Base-by-base conservation (phyloP, 371 early-diverging fungal species). In the Mucor ambiguus region DNA sequence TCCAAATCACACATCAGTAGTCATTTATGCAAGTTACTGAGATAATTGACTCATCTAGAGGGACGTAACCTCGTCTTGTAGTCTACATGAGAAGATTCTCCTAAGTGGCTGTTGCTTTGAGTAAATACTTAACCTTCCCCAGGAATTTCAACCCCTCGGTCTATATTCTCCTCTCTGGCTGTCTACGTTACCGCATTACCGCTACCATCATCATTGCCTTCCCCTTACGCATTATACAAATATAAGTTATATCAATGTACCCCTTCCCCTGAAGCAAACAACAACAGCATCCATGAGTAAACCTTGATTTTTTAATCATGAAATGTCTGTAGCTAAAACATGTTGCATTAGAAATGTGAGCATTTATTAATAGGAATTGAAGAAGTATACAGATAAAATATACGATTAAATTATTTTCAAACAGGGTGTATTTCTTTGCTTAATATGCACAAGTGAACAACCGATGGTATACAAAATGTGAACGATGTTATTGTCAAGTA, bases 311-410 rank as follows among this genome's bases (percentile, higher is more conserved):
- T 12, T 52, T 3, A 4, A 26, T 28, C 26, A 52, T 16, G 28
- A 26, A 52, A 14, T 52, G 6, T 26, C 52, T 16, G 52, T 28
- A 14, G 12, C 28, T 52, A 14, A 52, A 52, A 52, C 52, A 52
- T 24, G 52, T 28, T 52, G 52, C 52, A 52, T 52, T 52, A 52
- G 16, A 52, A 49, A 52, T 52, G 28, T 52, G 48, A 22, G 48
- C 41, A 16, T 52, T 52, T 52, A 24, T 28, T 52, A 24, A 52
- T 28, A 24, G 24, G 6, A 26, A 52, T 14, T 52, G 52, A 52
- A 26, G 22, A 46, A 22, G 37, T 28, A 52, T 26, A 52, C 52
- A 46, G 22, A 46, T 22, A 46, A 49, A 52, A 52, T 52, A 28
- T 52, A 49, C 52, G 28, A 28, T 28, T 52, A 52, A 28, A 52